Base-by-base conservation (phyloP, 345 rosid species). In the Hibiscus mutabilis region DNA sequence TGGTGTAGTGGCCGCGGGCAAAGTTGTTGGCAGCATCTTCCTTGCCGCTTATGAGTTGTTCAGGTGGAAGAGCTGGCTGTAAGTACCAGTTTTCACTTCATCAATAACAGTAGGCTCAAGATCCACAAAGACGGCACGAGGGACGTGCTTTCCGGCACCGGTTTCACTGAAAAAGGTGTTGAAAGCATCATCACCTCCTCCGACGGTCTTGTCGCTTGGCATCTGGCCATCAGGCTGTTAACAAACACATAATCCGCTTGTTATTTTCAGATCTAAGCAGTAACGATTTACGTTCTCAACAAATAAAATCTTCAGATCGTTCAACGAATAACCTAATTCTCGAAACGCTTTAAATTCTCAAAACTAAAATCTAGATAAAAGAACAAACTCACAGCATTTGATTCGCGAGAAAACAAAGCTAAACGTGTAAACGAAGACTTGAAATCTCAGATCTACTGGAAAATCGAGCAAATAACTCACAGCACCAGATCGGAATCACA, bases 21-120 rank as follows among this genome's bases (percentile, higher is more conserved):
- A 89, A 89, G 79, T 89, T 89, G 86, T 89, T 89, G 73, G 95
- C 95, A 66, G 92, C 90, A 52, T 89, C 92, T 77, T 89, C 92
- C 80, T 89, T 89, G 65, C 95, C 95, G 10, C 90, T 87, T 76
- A 89, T 89, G 77, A 83, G 84, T 18, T 80, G 86, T 57, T 83
- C 86, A 1, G 86, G 74, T 83, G 86, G 75, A 82, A 84, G 62
- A 84, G 87, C 76, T 84, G 87, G 57, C 85, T 85, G 77, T 84
- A 84, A 13, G 80, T 61, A 5, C 85, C 85, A 0, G 87, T 84
- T 73, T 84, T 82, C 74, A 82, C 87, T 68, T 84, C 84, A 40
- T 89, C 92, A 5, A 87, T 87, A 74, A 89, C 95, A 53, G 95
- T 89, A 16, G 95, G 95, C 85, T 89, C 95, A 15, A 89, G 95